Evolutionary conservation across 768 basidiomycete species (phyloP).

Genomic region (Boletus barrowsii): DNA sequence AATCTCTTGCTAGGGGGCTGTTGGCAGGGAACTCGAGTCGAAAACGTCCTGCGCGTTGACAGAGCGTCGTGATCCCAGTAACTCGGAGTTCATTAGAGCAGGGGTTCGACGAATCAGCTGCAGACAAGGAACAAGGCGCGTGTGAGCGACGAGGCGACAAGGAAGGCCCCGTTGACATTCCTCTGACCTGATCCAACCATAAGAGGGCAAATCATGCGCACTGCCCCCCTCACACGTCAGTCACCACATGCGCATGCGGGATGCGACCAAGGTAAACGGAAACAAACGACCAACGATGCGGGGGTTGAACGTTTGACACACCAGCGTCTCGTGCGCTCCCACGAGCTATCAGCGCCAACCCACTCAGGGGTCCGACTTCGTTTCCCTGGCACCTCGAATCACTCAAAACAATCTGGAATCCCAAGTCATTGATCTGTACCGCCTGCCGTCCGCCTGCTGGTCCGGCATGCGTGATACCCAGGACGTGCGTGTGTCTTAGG

Average conservation of each 20-base stretch:
- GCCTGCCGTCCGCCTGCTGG: constrained; percentile 32
- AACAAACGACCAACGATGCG: constrained; percentile 1
- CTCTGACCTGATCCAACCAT: constrained; percentile 6
- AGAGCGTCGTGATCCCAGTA: constrained; percentile 11
- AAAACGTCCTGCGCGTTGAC: not conserved
- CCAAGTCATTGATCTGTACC: constrained; percentile 31
- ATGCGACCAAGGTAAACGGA: not conserved
- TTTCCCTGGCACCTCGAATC: constrained; percentile 21
- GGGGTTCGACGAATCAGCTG: constrained; percentile 7
- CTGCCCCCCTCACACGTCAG: constrained; percentile 9
- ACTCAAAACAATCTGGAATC: constrained; percentile 32
- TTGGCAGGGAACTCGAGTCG: not conserved
- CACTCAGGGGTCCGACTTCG: constrained; percentile 31
- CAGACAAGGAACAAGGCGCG: constrained; percentile 10
- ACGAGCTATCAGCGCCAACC: constrained; percentile 27
- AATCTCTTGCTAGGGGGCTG: constrained; percentile 16
- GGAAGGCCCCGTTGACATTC: not conserved
- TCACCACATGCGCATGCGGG: constrained; percentile 2
- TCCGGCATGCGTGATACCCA: constrained; percentile 30
- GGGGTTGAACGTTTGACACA: not conserved
- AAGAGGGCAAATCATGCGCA: constrained; percentile 7
- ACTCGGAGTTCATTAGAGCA: constrained; percentile 16
- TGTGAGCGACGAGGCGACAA: constrained; percentile 28
- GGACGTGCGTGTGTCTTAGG: constrained; percentile 31
- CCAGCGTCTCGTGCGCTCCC: constrained; percentile 20